These are phyloP conservation scores for Pyrenopolyporus hunteri DNA, from an alignment of 495 filamentous ascomycete genomes.

Conservation along the genomic window DNA sequence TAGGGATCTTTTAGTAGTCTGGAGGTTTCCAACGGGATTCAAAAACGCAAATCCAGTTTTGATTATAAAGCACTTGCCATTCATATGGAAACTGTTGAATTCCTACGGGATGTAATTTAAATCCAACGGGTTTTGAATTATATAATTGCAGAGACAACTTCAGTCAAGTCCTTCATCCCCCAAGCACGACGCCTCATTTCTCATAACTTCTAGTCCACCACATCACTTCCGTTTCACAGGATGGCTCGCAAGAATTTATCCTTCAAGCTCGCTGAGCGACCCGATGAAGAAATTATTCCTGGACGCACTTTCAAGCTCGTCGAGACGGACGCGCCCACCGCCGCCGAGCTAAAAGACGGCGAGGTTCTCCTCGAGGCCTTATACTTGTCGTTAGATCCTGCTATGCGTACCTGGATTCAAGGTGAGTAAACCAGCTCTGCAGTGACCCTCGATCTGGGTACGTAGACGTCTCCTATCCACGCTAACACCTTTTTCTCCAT, in stretches of 20 bases:
- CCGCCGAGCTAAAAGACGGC: conserved; percentile 52
- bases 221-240: conserved; percentile 4
- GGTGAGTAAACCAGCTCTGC: conserved; percentile 41
- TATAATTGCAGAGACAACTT: too few species aligned
- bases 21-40: too few species aligned
- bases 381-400: conserved; percentile 75
- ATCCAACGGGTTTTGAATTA: too few species aligned
- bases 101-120: too few species aligned
- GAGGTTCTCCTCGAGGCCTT: conserved; percentile 65
- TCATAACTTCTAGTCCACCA: too few species aligned
- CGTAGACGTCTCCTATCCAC: background rate
- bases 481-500: background rate
- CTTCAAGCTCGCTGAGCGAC: conserved; percentile 58
- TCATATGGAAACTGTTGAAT: too few species aligned
- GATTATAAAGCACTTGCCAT: too few species aligned
- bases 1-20: too few species aligned
- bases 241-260: conserved; percentile 52
- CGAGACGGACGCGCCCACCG: conserved; percentile 49
- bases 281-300: conserved; percentile 47
- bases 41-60: too few species aligned
- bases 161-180: too few species aligned
- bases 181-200: too few species aligned
- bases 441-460: too few species aligned
- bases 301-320: conserved; percentile 57
- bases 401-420: conserved; percentile 78